A percentile compares a stretch with the other conserved stretches of the same genome.
Conservation (phyloP, 768 basidiomycete species). For the Calocybe cyanea region DNA sequence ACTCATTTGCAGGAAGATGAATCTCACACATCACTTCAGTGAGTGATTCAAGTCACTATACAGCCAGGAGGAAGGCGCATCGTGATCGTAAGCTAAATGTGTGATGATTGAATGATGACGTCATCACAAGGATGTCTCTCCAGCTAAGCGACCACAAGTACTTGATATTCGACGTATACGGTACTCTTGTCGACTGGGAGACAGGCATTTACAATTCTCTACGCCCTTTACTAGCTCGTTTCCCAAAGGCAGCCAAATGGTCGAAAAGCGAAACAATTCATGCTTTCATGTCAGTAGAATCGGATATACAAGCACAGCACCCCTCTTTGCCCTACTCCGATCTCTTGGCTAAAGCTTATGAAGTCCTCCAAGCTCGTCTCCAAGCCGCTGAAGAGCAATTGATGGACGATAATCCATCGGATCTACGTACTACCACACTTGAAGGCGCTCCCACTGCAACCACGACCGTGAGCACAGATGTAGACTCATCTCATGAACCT, state of each 20-base stretch:
- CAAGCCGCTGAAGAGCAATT: constrained; percentile 24
- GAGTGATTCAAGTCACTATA: too few species aligned
- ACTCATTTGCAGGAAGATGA: too few species aligned
- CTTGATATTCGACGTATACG: constrained; percentile 75
- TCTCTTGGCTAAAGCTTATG: constrained; percentile 50
- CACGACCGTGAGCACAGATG: constrained; percentile 1
- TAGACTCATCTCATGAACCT: too few species aligned
- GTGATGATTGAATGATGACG: too few species aligned
- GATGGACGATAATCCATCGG: too few species aligned
- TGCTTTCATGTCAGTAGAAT: constrained; percentile 51
- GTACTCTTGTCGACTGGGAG: constrained; percentile 80
- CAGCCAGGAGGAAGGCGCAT: too few species aligned
- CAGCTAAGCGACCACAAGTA: constrained; percentile 42
- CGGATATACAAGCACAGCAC: constrained; percentile 51
- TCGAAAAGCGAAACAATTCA: constrained; percentile 47
- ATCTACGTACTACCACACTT: constrained; percentile 12
- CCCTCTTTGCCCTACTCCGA: constrained; percentile 59
- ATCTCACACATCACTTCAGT: too few species aligned
- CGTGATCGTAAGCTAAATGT: too few species aligned
- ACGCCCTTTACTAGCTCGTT: constrained; percentile 44
- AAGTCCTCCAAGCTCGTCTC: constrained; percentile 32
- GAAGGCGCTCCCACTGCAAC: constrained; percentile 14
- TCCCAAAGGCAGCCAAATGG: constrained; percentile 38
- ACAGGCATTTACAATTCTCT: constrained; percentile 56
- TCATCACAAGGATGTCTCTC: too few species aligned